Percentiles rank a stretch among this genome's conserved stretches.
phyloP scores from a whole-genome alignment of 78 protist genomes.

The Emiliania huxleyi region DNA sequence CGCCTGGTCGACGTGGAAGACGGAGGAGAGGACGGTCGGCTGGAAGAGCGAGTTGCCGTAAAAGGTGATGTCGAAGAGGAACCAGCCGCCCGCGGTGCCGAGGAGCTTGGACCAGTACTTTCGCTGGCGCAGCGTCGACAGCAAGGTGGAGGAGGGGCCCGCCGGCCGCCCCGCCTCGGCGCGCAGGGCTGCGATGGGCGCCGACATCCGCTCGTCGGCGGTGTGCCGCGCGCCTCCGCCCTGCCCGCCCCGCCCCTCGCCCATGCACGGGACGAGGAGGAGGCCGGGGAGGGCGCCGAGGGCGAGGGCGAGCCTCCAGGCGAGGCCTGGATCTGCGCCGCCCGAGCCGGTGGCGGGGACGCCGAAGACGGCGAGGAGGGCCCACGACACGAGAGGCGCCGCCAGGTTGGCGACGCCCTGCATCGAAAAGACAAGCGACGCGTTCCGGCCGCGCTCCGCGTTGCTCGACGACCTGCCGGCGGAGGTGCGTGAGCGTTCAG shows the following conservation, averaged over 20 bases:
- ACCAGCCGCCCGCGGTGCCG: conserved; percentile 80
- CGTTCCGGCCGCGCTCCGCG: conserved; percentile 49
- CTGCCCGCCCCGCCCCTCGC: too few species aligned
- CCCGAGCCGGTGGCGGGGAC: not conserved
- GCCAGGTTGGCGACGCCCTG: conserved; percentile 74
- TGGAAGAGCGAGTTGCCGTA: conserved; percentile 72
- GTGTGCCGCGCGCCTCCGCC: too few species aligned
- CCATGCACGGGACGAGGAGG: not conserved
- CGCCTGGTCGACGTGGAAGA: not conserved
- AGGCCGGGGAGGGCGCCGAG: conserved; percentile 26
- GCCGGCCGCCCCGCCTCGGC: too few species aligned
- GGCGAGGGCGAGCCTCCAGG: conserved; percentile 61
- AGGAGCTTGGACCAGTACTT: conserved; percentile 25
- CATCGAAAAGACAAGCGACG: conserved; percentile 71
- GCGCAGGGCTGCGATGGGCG: too few species aligned
- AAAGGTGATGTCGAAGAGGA: conserved; percentile 76
- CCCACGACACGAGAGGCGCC: conserved; percentile 53
- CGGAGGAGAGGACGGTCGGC: conserved; percentile 17
- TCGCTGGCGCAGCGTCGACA: not conserved
- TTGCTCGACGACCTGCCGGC: not conserved
- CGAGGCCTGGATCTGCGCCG: conserved; percentile 40
- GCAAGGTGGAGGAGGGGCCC: too few species aligned
- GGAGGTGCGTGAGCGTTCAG: too few species aligned
- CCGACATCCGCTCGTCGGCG: too few species aligned
- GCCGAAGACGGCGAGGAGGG: not conserved